Evolutionary conservation across 345 rosid genomes (phyloP).

Genomic region (Melaleuca quinquenervia): DNA sequence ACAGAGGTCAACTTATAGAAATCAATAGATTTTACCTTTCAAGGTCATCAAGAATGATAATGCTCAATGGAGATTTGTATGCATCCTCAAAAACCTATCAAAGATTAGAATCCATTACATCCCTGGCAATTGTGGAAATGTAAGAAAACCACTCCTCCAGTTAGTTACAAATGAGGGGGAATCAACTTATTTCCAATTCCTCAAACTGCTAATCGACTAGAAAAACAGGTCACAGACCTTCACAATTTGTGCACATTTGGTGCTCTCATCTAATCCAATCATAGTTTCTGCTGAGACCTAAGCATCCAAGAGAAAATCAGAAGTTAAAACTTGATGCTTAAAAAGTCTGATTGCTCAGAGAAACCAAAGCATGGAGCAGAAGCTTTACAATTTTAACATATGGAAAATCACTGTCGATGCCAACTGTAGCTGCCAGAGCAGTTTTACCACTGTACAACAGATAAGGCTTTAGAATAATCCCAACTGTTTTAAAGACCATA

Average conservation of each 20-base stretch:
- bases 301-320: conserved; percentile 1
- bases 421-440: conserved; percentile 93
- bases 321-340: neutral
- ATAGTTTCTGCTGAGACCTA: conserved; percentile 93
- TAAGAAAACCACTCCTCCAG: neutral
- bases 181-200: neutral
- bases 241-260: conserved; percentile 85
- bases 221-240: conserved; percentile 37
- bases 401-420: conserved; percentile 92
- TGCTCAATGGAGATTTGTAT: conserved; percentile 91
- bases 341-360: neutral
- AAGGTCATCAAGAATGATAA: conserved; percentile 89
- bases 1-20: neutral
- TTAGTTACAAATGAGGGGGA: neutral
- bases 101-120: neutral
- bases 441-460: conserved; percentile 79
- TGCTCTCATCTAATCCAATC: conserved; percentile 96
- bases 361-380: neutral
- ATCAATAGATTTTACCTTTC: conserved; percentile 50
- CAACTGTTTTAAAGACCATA: neutral
- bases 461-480: neutral
- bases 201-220: neutral
- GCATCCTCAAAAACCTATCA: conserved; percentile 95
- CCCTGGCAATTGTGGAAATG: neutral
- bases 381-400: conserved; percentile 94